A percentile compares a stretch with the other conserved stretches of the same genome.
phyloP scores from a whole-genome alignment of 441 rosid species.

The Lepidium campestre region DNA sequence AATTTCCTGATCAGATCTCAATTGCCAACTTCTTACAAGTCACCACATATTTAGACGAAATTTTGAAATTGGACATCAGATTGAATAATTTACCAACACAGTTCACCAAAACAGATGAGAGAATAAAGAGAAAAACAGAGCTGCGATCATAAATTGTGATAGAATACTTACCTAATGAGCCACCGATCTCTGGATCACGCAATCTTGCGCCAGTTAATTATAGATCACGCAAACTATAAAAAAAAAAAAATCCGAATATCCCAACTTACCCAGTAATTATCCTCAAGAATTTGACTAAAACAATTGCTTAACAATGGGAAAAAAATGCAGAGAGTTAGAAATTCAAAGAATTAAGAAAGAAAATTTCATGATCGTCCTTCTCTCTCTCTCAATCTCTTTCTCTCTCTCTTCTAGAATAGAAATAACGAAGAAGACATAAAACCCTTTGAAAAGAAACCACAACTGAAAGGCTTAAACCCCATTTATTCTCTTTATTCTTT shows the following conservation, averaged over 20 bases:
- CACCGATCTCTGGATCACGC: slow-evolving; percentile 22
- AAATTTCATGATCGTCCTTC: slow-evolving; percentile 4
- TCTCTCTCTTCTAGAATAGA: slow-evolving; percentile 19
- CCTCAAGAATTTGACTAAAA: not conserved
- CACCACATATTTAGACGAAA: slow-evolving; percentile 2
- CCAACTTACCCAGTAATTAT: not conserved
- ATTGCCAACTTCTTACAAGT: not conserved
- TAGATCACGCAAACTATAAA: slow-evolving; percentile 13
- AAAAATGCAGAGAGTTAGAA: not conserved
- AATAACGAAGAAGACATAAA: slow-evolving; percentile 18
- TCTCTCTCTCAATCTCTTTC: not conserved
- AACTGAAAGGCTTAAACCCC: not conserved
- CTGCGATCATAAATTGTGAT: not conserved
- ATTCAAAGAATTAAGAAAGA: slow-evolving; percentile 4
- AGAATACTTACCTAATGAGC: slow-evolving; percentile 22
- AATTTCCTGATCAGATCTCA: slow-evolving; percentile 33
- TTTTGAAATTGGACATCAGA: not conserved
- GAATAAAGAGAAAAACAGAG: not conserved
- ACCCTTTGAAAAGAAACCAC: slow-evolving; percentile 13
- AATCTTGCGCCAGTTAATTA: slow-evolving; percentile 15
- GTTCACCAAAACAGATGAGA: slow-evolving; percentile 1
- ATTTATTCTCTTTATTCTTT: not conserved
- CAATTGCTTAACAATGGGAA: slow-evolving; percentile 3
- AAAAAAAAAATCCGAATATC: not conserved
- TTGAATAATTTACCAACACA: not conserved